These are phyloP conservation scores for Rhizophagus prolifer DNA, from an alignment of 192 early-diverging fungal genomes.

Conservation along the genomic window DNA sequence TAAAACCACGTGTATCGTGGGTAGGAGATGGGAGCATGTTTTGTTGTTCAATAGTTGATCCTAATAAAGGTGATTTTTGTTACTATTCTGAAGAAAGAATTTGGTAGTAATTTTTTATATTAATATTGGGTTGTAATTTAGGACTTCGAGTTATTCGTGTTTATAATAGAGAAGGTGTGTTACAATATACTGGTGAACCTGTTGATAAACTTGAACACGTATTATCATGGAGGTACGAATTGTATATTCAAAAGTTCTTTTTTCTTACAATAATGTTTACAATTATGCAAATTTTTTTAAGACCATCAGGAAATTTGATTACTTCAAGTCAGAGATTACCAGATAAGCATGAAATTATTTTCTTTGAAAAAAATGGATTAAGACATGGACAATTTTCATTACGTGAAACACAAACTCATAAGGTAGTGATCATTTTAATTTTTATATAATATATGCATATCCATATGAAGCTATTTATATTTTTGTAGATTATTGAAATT, in stretches of 20 bases:
- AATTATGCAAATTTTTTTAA: conserved; percentile 16
- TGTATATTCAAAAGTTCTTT: not conserved
- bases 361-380: conserved; percentile 94
- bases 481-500: conserved; percentile 52
- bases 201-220: conserved; percentile 76
- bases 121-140: conserved; percentile 22
- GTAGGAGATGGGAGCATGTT: conserved; percentile 87
- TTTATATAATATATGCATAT: not conserved
- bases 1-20: conserved; percentile 77
- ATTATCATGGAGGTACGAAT: conserved; percentile 68
- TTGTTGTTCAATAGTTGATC: conserved; percentile 69
- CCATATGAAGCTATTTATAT: not conserved
- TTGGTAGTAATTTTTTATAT: not conserved
- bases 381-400: conserved; percentile 91
- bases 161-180: conserved; percentile 84
- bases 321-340: conserved; percentile 75
- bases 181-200: conserved; percentile 78
- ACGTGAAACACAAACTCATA: conserved; percentile 49
- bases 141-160: conserved; percentile 68
- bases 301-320: conserved; percentile 83
- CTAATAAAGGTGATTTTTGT: conserved; percentile 38
- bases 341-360: conserved; percentile 84
- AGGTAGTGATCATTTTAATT: conserved; percentile 35
- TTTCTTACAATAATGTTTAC: not conserved
- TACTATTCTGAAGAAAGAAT: not conserved